These are phyloP conservation scores for Coemansia sp. DNA, from an alignment of 192 early-diverging fungal species.

Conservation along the genomic window DNA sequence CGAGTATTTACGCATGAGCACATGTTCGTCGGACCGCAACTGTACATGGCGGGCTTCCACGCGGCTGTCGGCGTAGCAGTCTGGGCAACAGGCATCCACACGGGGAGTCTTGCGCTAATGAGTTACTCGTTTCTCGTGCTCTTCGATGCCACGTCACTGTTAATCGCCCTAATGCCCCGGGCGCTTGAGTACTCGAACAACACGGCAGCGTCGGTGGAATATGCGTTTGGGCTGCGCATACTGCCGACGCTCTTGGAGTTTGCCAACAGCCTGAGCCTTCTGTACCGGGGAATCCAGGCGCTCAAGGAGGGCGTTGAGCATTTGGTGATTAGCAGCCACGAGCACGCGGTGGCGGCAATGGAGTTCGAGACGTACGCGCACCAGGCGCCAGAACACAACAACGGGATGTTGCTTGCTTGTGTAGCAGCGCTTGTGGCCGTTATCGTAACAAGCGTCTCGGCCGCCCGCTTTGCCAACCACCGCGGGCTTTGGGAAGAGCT, in stretches of 20 bases:
- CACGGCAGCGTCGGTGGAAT: slow-evolving; percentile 12
- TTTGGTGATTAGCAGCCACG: slow-evolving; percentile 28
- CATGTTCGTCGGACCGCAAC: slow-evolving; percentile 23
- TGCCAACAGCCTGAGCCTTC: slow-evolving; percentile 35
- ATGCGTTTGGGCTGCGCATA: slow-evolving; percentile 32
- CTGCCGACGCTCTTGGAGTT: slow-evolving; percentile 44
- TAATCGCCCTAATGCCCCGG: slow-evolving; percentile 28
- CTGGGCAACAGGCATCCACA: slow-evolving; percentile 30
- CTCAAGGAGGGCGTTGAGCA: slow-evolving; percentile 51
- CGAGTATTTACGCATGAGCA: slow-evolving; percentile 23
- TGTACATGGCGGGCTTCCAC: slow-evolving; percentile 27
- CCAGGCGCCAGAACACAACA: slow-evolving; percentile 12
- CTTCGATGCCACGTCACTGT: slow-evolving; percentile 35
- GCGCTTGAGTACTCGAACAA: slow-evolving; percentile 46
- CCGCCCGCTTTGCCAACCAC: slow-evolving; percentile 41
- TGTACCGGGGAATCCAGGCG: slow-evolving; percentile 45
- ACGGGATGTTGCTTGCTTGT: slow-evolving; percentile 8
- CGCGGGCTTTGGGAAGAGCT: slow-evolving; percentile 31
- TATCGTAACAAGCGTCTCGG: slow-evolving; percentile 17
- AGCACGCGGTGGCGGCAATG: slow-evolving; percentile 14
- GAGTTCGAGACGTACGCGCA: slow-evolving; percentile 48
- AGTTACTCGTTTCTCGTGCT: slow-evolving; percentile 35
- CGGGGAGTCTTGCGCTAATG: slow-evolving; percentile 33
- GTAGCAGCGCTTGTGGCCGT: slow-evolving; percentile 18
- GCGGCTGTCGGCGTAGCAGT: slow-evolving; percentile 13